Percentiles rank a stretch among this genome's conserved stretches.
phyloP scores from a whole-genome alignment of 2,329 filamentous ascomycete genomes.

The Sclerotinia borealis region DNA sequence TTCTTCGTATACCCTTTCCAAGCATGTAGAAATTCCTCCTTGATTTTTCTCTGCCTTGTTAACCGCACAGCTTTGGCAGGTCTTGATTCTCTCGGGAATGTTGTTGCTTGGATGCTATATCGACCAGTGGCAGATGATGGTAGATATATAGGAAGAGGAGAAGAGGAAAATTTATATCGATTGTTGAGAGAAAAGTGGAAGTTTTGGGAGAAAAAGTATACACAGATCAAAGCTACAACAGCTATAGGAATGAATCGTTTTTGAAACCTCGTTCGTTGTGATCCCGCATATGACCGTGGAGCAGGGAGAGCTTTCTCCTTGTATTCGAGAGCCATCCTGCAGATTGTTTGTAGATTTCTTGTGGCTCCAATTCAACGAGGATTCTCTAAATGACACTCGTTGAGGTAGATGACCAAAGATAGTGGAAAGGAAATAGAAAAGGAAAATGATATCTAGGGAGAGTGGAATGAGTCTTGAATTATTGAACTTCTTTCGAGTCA shows the following conservation, averaged over 20 bases:
- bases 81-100: conserved; percentile 2
- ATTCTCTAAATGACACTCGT: neutral
- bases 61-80: neutral
- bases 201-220: neutral
- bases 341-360: neutral
- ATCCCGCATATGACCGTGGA: neutral
- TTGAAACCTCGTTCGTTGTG: neutral
- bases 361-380: neutral
- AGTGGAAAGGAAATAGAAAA: neutral
- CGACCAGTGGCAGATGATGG: neutral
- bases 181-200: neutral
- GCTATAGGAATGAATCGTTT: neutral
- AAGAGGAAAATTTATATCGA: neutral
- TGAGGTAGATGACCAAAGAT: neutral
- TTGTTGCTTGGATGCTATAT: conserved; percentile 4
- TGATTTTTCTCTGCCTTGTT: conserved; percentile 10
- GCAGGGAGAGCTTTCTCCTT: neutral
- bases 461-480: neutral
- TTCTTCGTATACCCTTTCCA: conserved; percentile 75
- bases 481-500: neutral
- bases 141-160: too few relatives aligned
- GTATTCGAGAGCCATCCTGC: neutral
- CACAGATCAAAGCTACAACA: neutral
- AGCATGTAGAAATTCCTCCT: conserved; percentile 18
- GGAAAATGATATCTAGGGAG: neutral